Evolutionary conservation across 2,329 filamentous ascomycete species (phyloP).

Genomic region (Hypoxylon sp.): DNA sequence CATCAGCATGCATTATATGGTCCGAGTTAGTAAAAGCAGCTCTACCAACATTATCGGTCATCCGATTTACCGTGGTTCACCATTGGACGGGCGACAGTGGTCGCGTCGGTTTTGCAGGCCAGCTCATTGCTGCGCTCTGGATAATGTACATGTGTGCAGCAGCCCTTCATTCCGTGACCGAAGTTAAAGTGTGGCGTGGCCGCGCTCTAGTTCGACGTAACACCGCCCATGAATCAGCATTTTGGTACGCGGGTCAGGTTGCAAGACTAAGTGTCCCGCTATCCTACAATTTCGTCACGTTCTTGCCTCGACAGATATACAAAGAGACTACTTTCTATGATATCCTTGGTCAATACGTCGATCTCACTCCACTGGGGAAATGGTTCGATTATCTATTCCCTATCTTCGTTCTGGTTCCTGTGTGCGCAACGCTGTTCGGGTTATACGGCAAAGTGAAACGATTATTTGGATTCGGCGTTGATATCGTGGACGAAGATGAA

Average conservation of each 20-base stretch:
- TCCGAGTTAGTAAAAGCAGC: conserved; percentile 92
- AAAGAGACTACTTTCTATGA: conserved; percentile 85
- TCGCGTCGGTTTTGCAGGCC: conserved; percentile 87
- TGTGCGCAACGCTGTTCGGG: conserved; percentile 88
- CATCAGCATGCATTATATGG: conserved; percentile 90
- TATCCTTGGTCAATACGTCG: conserved; percentile 87
- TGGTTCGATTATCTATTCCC: conserved; percentile 94
- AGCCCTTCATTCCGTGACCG: conserved; percentile 87
- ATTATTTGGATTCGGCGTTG: conserved; percentile 80
- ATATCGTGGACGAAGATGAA: conserved; percentile 81
- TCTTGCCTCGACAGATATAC: conserved; percentile 81
- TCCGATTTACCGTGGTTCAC: conserved; percentile 78
- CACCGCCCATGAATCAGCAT: conserved; percentile 92
- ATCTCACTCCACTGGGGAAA: conserved; percentile 84
- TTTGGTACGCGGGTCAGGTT: conserved; percentile 95
- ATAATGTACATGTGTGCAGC: conserved; percentile 96
- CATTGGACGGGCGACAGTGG: conserved; percentile 79
- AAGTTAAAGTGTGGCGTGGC: conserved; percentile 98
- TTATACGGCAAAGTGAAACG: conserved; percentile 87
- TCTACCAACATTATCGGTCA: conserved; percentile 80
- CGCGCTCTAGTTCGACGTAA: conserved; percentile 90
- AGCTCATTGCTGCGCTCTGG: conserved; percentile 88
- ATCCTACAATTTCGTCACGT: conserved; percentile 96
- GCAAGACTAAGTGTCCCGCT: conserved; percentile 93
- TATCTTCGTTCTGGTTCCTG: conserved; percentile 86